Conservation (phyloP, 1,284 basidiomycete genomes). For the Apiotrichum veenhuisii region DNA sequence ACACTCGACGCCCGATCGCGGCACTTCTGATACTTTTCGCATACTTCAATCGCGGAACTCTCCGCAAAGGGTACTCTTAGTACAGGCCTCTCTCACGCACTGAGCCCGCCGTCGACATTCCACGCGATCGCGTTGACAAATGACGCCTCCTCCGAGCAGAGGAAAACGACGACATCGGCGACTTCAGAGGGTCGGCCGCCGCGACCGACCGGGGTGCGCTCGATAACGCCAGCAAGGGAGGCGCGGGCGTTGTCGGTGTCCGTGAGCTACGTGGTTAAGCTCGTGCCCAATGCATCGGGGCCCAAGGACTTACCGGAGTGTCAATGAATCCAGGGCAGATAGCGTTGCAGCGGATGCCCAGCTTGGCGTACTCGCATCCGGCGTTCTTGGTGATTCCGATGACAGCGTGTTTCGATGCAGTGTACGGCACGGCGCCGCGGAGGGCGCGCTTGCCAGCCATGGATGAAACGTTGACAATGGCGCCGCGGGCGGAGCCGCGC, state of each 20-base stretch:
- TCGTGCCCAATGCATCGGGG: background rate
- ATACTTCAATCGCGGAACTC: too few relatives aligned
- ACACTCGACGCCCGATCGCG: too few relatives aligned
- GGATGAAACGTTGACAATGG: slow-evolving; percentile 20
- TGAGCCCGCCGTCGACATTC: slow-evolving; percentile 32
- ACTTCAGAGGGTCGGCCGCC: slow-evolving; percentile 29
- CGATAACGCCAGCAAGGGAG: slow-evolving; percentile 4
- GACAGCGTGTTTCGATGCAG: slow-evolving; percentile 18
- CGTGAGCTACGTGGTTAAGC: background rate
- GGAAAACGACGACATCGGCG: slow-evolving; percentile 33
- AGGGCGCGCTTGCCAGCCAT: background rate
- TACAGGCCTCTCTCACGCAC: too few relatives aligned
- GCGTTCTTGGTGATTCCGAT: slow-evolving; percentile 12
- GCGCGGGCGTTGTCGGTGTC: background rate
- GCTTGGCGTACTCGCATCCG: slow-evolving; percentile 10
- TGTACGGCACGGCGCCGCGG: background rate
- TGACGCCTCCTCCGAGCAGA: slow-evolving; percentile 30
- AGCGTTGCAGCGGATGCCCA: slow-evolving; percentile 12
- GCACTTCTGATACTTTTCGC: too few relatives aligned
- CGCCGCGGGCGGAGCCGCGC: slow-evolving; percentile 14
- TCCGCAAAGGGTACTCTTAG: too few relatives aligned
- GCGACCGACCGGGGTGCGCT: slow-evolving; percentile 20
- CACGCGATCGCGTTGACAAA: slow-evolving; percentile 32
- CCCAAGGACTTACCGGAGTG: slow-evolving; percentile 3
- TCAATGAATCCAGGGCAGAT: slow-evolving; percentile 14